Evolutionary conservation across 495 filamentous ascomycete species (phyloP).

Genomic region (Pyronema omphalodes): DNA sequence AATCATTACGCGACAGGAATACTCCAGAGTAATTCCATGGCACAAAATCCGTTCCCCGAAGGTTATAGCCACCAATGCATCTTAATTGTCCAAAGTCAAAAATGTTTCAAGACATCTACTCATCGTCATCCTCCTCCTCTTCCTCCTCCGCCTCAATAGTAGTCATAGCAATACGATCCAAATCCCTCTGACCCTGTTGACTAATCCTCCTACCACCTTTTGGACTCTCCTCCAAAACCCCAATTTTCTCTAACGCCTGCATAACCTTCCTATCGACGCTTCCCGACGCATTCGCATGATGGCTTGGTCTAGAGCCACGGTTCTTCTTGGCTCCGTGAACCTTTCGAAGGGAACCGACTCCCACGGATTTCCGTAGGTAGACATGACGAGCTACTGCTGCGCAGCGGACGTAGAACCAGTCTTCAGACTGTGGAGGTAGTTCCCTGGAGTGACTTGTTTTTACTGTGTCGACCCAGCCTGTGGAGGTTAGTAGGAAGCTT

Average conservation of each 20-base stretch:
- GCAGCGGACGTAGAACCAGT: slow-evolving; percentile 98
- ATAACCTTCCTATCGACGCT: slow-evolving; percentile 89
- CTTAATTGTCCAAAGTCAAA: no score
- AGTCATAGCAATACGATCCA: slow-evolving; percentile 46
- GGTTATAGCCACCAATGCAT: no score
- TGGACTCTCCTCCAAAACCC: slow-evolving; percentile 94
- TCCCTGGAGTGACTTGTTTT: slow-evolving; percentile 92
- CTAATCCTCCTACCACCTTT: slow-evolving; percentile 94
- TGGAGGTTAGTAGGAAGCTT: background rate
- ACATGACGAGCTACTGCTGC: slow-evolving; percentile 91
- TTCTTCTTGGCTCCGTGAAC: slow-evolving; percentile 93
- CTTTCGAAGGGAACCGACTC: slow-evolving; percentile 75
- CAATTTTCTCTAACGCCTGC: slow-evolving; percentile 96
- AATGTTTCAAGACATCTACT: slow-evolving; percentile 25
- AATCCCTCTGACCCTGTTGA: slow-evolving; percentile 90
- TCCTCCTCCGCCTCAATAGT: slow-evolving; percentile 52
- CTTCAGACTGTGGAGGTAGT: slow-evolving; percentile 85
- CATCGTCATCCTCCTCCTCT: slow-evolving; percentile 42
- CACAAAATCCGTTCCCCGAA: no score
- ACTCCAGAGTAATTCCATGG: no score
- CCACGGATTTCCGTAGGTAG: slow-evolving; percentile 97
- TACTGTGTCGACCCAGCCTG: slow-evolving; percentile 96
- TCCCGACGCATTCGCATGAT: slow-evolving; percentile 90
- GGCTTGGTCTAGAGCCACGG: slow-evolving; percentile 72
- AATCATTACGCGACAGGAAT: no score